Conservation (phyloP, 176 grass and related monocot species). For the Bolboschoenus planiculmis region DNA sequence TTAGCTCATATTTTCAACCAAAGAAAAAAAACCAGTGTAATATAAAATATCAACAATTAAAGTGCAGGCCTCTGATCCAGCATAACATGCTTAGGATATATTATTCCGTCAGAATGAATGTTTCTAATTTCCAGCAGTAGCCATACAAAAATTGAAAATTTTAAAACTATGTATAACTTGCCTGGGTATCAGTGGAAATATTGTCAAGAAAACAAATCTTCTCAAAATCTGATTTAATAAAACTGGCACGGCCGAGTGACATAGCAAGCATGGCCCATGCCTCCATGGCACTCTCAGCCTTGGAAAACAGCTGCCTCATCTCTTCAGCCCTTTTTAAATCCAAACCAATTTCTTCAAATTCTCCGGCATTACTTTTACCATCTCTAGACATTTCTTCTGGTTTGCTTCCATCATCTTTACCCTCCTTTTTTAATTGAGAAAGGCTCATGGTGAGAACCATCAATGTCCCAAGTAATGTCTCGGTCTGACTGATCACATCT, state of each 20-base stretch:
- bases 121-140: background rate
- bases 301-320: slow-evolving; percentile 63
- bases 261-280: slow-evolving; percentile 95
- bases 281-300: slow-evolving; percentile 95
- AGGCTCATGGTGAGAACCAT: slow-evolving; percentile 67
- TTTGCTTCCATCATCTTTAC: slow-evolving; percentile 23
- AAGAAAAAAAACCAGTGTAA: background rate
- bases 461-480: slow-evolving; percentile 83
- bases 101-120: background rate
- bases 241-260: slow-evolving; percentile 82
- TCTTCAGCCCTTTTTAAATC: slow-evolving; percentile 55
- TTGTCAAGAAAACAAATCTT: slow-evolving; percentile 98
- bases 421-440: slow-evolving; percentile 38
- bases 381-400: slow-evolving; percentile 25
- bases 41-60: background rate
- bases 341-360: slow-evolving; percentile 22
- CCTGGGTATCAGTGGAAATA: slow-evolving; percentile 76
- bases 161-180: background rate
- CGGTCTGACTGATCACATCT: slow-evolving; percentile 79
- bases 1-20: background rate
- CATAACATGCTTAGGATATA: background rate
- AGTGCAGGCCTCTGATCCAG: background rate
- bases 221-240: slow-evolving; percentile 95
- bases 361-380: slow-evolving; percentile 25
- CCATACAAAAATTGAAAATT: background rate